Conservation (phyloP, 2,329 filamentous ascomycete species). For the Trichoderma brevicompactum region DNA sequence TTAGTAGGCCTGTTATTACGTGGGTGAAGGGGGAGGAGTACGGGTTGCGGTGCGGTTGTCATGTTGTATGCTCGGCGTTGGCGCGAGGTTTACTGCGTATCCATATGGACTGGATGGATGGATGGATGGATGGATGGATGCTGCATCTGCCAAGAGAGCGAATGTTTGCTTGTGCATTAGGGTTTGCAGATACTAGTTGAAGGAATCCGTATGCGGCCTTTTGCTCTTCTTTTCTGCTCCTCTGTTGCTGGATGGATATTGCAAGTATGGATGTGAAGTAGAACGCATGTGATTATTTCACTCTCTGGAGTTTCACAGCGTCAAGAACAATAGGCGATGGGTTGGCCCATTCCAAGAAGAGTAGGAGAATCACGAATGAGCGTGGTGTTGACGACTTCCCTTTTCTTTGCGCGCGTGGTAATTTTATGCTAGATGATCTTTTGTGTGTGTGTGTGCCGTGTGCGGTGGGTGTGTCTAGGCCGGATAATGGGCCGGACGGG, state of each 20-base stretch:
- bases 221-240: neutral
- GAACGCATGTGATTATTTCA: neutral
- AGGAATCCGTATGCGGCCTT: neutral
- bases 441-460: slow-evolving; percentile 18
- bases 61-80: neutral
- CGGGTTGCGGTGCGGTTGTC: neutral
- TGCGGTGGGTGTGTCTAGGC: slow-evolving; percentile 9
- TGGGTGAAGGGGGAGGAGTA: neutral
- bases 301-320: neutral
- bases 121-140: too few relatives aligned
- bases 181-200: too few relatives aligned
- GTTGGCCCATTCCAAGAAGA: neutral
- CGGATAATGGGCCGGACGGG: slow-evolving; percentile 30
- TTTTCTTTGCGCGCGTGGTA: slow-evolving; percentile 5
- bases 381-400: neutral
- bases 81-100: too few relatives aligned
- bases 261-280: neutral
- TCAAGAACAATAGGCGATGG: neutral
- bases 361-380: neutral
- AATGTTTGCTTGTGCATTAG: too few relatives aligned
- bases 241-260: neutral
- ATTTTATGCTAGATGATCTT: slow-evolving; percentile 6
- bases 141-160: too few relatives aligned
- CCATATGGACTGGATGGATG: neutral
- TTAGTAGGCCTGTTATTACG: too few relatives aligned